A percentile compares a stretch with the other conserved stretches of the same genome.
These are phyloP conservation scores for Hypholoma sublateritium DNA, from an alignment of 768 basidiomycete genomes.

Conservation along the genomic window DNA sequence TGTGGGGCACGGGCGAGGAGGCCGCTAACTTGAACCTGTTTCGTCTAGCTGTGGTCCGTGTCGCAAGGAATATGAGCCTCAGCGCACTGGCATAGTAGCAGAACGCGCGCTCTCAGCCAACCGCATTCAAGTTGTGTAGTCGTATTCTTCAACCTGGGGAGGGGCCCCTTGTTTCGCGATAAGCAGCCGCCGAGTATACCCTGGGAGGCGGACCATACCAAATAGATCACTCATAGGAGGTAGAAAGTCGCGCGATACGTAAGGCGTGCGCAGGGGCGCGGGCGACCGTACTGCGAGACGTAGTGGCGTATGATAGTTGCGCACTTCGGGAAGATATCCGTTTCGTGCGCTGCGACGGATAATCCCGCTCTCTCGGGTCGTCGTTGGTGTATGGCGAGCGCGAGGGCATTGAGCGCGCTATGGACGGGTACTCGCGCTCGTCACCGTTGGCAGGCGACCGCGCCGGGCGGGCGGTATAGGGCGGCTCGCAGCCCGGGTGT, in stretches of 20 bases:
- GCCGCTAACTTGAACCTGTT: not conserved
- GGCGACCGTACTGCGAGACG: constrained; percentile 8
- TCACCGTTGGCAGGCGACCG: not conserved
- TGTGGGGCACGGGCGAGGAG: not conserved
- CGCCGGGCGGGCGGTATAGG: constrained; percentile 5
- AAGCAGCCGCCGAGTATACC: not conserved
- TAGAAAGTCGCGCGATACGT: not conserved
- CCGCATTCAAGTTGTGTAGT: not conserved
- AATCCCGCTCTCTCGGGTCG: constrained; percentile 1
- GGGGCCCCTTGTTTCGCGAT: not conserved
- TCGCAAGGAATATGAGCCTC: constrained; percentile 3
- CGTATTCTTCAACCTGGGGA: constrained; percentile 3
- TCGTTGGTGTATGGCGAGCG: constrained; percentile 5
- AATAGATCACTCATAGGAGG: no score
- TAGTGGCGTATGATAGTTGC: constrained; percentile 10
- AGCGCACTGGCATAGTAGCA: not conserved
- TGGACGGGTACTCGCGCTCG: constrained; percentile 3
- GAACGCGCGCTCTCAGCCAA: not conserved
- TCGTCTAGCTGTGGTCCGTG: not conserved
- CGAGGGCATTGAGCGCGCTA: not conserved
- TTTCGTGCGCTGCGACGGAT: not conserved
- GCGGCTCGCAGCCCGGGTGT: constrained; percentile 10
- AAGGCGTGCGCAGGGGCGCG: constrained; percentile 4
- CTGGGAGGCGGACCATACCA: not conserved
- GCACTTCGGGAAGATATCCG: constrained; percentile 10